Percentiles rank a stretch among this genome's conserved stretches.
Conservation (phyloP, 768 basidiomycete species). For the Mycena latifolia region DNA sequence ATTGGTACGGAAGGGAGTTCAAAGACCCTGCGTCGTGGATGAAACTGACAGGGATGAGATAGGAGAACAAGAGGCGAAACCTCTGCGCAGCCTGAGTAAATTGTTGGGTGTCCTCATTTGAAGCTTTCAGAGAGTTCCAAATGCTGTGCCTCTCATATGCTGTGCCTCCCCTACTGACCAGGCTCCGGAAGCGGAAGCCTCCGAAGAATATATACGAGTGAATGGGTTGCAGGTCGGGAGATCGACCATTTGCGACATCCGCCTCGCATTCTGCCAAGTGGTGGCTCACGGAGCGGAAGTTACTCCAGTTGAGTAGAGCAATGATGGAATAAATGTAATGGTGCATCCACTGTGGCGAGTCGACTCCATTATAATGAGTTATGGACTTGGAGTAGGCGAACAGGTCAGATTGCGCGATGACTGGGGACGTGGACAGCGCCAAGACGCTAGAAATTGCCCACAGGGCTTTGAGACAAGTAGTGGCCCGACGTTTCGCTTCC, state of each 20-base stretch:
- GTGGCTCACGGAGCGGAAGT: constrained; percentile 4
- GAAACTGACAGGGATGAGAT: too few species aligned
- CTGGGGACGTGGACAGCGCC: background rate
- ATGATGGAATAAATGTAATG: constrained; percentile 6
- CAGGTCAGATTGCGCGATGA: background rate
- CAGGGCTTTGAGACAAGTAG: too few species aligned
- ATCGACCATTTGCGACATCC: constrained; percentile 3
- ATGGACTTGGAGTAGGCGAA: background rate
- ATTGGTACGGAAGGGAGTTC: too few species aligned
- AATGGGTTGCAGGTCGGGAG: constrained; percentile 3
- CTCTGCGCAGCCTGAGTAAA: too few species aligned
- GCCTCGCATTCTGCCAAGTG: too few species aligned
- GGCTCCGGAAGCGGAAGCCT: constrained; percentile 5
- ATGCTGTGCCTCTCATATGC: background rate
- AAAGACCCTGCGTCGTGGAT: too few species aligned
- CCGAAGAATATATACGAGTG: constrained; percentile 6
- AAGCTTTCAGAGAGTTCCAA: too few species aligned
- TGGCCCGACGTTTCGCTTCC: too few species aligned
- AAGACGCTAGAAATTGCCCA: too few species aligned
- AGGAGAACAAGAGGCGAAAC: too few species aligned
- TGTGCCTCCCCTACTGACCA: background rate
- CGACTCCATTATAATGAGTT: background rate
- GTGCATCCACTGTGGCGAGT: too few species aligned
- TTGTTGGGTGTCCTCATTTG: too few species aligned
- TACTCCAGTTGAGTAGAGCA: constrained; percentile 8